Base-by-base conservation (phyloP, 306 rosid genomes). In the Begonia peltatifolia region DNA sequence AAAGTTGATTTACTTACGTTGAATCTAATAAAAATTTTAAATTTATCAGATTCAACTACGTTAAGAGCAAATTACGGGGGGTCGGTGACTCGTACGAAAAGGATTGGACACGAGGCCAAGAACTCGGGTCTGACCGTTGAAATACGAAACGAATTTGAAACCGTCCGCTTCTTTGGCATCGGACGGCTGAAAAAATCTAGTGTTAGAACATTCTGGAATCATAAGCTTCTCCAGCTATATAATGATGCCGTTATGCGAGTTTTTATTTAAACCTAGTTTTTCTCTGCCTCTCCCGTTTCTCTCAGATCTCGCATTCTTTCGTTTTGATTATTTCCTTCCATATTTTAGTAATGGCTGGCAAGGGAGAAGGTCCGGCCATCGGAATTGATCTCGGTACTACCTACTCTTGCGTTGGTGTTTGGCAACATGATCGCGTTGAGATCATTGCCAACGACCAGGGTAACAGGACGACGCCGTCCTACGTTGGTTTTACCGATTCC, bases 371-470 rank as follows among this genome's bases (percentile, higher is more conserved):
- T 13, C 78, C 81, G 41, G 87, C 87, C 36, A 80, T 80, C 59
- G 87, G 87, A 18, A 80, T 80, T 49, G 87, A 80, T 66, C 84
- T 80, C 30, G 87, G 87, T 0, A 80, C 87, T 9, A 80, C 87
- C 0, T 80, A 80, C 59, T 80, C 87, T 0, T 80, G 87, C 52
- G 87, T 77, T 9, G 87, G 84, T 4, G 87, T 80, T 0, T 80
- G 87, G 84, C 87, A 76, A 25, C 81, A 77, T 23, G 84, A 77
- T 38, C 84, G 87, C 4, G 87, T 74, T n/a, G 87, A 80, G 71
- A 77, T 80, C 68, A 80, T 80, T 0, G 79, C 84, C 55, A 80
- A 80, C n/a, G 87, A 80, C 53, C 87, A 80, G 50, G 87, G 87
- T 0, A 80, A 80, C 77, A 55, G 87, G 46, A 80, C 84, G 2